Evolutionary conservation across 129 eudicot species (phyloP).

Genomic region (Flaveria brownii): DNA sequence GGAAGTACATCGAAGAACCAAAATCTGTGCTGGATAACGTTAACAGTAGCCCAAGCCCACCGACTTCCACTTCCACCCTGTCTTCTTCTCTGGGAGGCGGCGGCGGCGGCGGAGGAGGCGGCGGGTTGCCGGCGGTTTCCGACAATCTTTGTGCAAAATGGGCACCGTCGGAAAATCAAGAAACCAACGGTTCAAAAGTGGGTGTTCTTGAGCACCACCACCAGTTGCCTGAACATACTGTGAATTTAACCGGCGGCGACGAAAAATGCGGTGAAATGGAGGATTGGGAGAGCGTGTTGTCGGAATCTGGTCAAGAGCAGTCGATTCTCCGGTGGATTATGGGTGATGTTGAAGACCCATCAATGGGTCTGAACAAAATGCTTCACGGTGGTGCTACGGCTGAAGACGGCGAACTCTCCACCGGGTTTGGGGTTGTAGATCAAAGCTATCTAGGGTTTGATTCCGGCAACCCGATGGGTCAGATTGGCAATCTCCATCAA

Average conservation of each 20-base stretch:
- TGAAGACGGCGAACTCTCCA: conserved; percentile 32
- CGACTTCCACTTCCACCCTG: conserved; percentile 72
- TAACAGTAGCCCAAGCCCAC: conserved; percentile 61
- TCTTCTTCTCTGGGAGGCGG: conserved; percentile 54
- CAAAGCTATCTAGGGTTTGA: conserved; percentile 50
- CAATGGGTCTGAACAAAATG: conserved; percentile 63
- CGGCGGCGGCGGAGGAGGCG: conserved; percentile 38
- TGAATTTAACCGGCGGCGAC: conserved; percentile 34
- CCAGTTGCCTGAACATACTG: conserved; percentile 32
- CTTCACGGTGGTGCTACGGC: conserved; percentile 40
- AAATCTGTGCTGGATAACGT: conserved; percentile 83
- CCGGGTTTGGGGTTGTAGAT: conserved; percentile 67
- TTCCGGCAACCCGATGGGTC: conserved; percentile 32
- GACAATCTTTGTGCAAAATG: conserved; percentile 61
- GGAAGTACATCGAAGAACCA: conserved; percentile 49
- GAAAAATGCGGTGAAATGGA: conserved; percentile 56
- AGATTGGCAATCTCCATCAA: conserved; percentile 10
- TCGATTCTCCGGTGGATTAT: conserved; percentile 77
- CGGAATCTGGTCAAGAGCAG: conserved; percentile 63
- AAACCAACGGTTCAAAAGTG: conserved; percentile 51
- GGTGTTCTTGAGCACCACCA: conserved; percentile 46
- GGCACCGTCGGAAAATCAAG: conserved; percentile 51
- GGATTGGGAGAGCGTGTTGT: conserved; percentile 59
- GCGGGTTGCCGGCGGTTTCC: conserved; percentile 53
- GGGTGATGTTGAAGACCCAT: conserved; percentile 81